Evolutionary conservation across 768 basidiomycete species (phyloP).

Genomic region (Russula foetens): DNA sequence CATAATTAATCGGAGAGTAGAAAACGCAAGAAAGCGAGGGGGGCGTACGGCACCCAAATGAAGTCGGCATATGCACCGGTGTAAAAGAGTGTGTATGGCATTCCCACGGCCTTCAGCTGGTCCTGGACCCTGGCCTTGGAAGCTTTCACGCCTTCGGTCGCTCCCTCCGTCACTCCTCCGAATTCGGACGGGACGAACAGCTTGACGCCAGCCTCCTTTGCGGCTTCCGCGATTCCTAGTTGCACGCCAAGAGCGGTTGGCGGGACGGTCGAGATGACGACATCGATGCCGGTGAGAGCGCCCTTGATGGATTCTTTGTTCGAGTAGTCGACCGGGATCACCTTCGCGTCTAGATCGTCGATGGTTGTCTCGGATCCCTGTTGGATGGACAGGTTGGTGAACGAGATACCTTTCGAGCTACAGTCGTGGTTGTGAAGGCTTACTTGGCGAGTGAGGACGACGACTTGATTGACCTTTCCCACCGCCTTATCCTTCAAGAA

Average conservation of each 20-base stretch:
- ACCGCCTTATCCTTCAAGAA: constrained; percentile 8
- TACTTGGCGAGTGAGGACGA: constrained; percentile 18
- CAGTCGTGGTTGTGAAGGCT: neutral
- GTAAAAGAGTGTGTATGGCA: constrained; percentile 18
- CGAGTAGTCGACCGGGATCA: constrained; percentile 12
- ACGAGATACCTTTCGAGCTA: too few relatives aligned
- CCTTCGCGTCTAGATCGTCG: neutral
- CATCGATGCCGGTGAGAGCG: constrained; percentile 7
- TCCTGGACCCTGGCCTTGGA: neutral
- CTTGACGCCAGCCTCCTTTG: constrained; percentile 9
- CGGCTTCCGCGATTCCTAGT: constrained; percentile 2
- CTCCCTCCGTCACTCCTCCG: constrained; percentile 8
- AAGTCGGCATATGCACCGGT: constrained; percentile 17
- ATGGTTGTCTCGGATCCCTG: constrained; percentile 23
- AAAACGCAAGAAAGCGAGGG: too few relatives aligned
- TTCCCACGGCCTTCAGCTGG: constrained; percentile 6
- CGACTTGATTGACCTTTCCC: constrained; percentile 9
- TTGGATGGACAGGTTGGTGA: neutral
- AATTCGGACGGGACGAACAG: constrained; percentile 16
- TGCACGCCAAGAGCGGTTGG: neutral
- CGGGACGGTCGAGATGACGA: constrained; percentile 13
- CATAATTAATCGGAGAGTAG: neutral
- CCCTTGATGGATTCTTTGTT: constrained; percentile 1
- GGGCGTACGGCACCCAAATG: neutral
- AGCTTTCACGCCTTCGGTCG: constrained; percentile 3